These are phyloP conservation scores for Cyclotella kingstonii DNA, from an alignment of 108 stramenopile species.

Conservation along the genomic window DNA sequence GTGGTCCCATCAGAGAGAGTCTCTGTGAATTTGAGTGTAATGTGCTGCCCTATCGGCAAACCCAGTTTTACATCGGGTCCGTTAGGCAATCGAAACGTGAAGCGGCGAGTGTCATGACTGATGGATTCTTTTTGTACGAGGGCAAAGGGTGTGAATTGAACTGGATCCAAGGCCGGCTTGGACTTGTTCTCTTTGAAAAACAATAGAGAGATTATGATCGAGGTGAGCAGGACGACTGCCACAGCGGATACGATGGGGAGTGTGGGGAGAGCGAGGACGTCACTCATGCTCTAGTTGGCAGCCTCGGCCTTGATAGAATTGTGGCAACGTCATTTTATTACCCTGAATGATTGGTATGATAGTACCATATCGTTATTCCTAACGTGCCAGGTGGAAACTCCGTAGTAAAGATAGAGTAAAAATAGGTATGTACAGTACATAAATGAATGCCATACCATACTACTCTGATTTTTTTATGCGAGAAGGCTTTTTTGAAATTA, in stretches of 20 bases:
- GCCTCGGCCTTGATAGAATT: background rate
- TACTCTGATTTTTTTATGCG: too few relatives aligned
- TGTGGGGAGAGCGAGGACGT: background rate
- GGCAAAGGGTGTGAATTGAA: constrained; percentile 63
- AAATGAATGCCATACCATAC: too few relatives aligned
- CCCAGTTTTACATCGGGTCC: constrained; percentile 72
- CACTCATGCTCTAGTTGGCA: background rate
- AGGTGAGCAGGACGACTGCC: constrained; percentile 7
- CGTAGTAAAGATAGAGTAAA: too few relatives aligned
- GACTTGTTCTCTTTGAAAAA: constrained; percentile 5
- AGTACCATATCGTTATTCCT: too few relatives aligned
- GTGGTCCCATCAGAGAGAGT: constrained; percentile 54
- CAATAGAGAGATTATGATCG: constrained; percentile 6
- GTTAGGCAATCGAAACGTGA: constrained; percentile 89
- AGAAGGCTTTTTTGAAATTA: too few relatives aligned
- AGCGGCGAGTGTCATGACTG: constrained; percentile 90
- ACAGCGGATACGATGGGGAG: constrained; percentile 17
- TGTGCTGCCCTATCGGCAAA: constrained; percentile 96
- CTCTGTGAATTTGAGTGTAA: constrained; percentile 86
- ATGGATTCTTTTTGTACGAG: constrained; percentile 81
- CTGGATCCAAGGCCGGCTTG: constrained; percentile 38
- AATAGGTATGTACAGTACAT: too few relatives aligned
- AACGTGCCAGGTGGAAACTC: too few relatives aligned
- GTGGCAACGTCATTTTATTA: too few relatives aligned
- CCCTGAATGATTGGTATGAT: too few relatives aligned